Evolutionary conservation across 2,329 filamentous ascomycete species (phyloP), one percentile per base, ranked within the genome.

Genomic region (Botrytis hyacinthi): DNA sequence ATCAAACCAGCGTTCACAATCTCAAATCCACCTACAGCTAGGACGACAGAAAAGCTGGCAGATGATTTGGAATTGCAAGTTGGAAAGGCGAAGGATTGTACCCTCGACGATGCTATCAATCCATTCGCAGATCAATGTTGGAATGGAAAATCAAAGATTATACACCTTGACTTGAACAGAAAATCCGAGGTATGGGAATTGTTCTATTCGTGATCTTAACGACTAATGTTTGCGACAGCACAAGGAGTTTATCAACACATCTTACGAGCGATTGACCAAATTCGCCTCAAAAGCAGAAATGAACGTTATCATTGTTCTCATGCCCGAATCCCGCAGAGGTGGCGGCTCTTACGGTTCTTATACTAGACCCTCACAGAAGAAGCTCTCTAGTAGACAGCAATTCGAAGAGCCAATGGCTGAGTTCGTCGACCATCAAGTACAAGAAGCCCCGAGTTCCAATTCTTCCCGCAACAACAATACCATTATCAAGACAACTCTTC

Each of bases 1-100:
- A 74, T 81, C 35, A 80, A 83, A 40, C 84, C 85, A 18, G 82
- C 86, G 1, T 91, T 91, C 74, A 84, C 83, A 10, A 85, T 86
- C 73, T 79, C 81, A 48, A 85, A 85, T 66, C 82, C 84, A 32
- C 87, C 85, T 40, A 85, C 78, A 16, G 60, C 75, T 48, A 71
- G 70, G 72, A 78, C 75, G 73, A 80, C 74, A 62, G 79, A 73
- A 78, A 81, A 77, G 75, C 77, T 78, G 77, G 79, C 80, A 60
- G 76, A 48, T 74, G 81, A 80, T 77, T 71, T 81, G 35, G 77
- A 78, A 32, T 44, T 73, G 51, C 78, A 80, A 74, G 65, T 74
- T 74, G 74, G 78, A 74, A 71, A 76, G 70, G 61, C 76, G 4
- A 70, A 74, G 29, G 68, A 76, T 22, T 81, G 80, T 67, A 29